A percentile compares a stretch with the other conserved stretches of the same genome.
phyloP scores from a whole-genome alignment of 208 protist species.

The Phytomonas francai region DNA sequence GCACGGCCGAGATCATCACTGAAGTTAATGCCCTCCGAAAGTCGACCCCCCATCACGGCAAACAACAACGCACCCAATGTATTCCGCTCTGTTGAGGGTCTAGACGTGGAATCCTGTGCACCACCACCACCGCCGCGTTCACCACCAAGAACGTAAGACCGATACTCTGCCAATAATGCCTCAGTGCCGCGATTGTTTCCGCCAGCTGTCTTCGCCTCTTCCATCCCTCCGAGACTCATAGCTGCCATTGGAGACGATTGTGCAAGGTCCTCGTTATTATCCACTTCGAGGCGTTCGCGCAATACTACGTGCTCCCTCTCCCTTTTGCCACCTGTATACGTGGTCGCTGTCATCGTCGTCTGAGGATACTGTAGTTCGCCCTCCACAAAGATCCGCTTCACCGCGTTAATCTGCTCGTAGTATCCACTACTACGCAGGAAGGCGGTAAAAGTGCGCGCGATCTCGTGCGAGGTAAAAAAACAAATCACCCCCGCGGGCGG shows the following conservation, averaged over 20 bases:
- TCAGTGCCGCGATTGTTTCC: slow-evolving; percentile 15
- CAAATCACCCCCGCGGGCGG: slow-evolving; percentile 89
- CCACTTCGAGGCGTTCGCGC: too few species aligned
- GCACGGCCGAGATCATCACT: slow-evolving; percentile 90
- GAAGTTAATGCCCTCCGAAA: slow-evolving; percentile 99
- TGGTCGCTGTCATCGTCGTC: background rate
- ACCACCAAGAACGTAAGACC: slow-evolving; percentile 29
- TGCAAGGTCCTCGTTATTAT: too few species aligned
- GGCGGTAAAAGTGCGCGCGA: slow-evolving; percentile 51
- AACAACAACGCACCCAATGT: slow-evolving; percentile 86
- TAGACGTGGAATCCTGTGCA: too few species aligned
- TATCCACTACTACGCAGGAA: slow-evolving; percentile 28
- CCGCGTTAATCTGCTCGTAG: slow-evolving; percentile 52
- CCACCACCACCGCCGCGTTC: background rate
- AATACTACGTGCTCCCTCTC: background rate
- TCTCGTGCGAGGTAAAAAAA: slow-evolving; percentile 93
- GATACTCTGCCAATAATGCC: slow-evolving; percentile 48
- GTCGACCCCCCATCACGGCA: slow-evolving; percentile 93
- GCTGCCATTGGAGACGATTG: too few species aligned
- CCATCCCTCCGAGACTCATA: too few species aligned
- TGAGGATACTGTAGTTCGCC: slow-evolving; percentile 5
- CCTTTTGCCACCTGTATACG: slow-evolving; percentile 10
- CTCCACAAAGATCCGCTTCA: slow-evolving; percentile 87
- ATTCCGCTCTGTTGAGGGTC: background rate
- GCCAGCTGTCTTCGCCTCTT: too few species aligned